Evolutionary conservation across 176 grass and related monocot species (phyloP), one percentile per base, ranked within the genome.

Genomic region (Triticum aestivum): DNA sequence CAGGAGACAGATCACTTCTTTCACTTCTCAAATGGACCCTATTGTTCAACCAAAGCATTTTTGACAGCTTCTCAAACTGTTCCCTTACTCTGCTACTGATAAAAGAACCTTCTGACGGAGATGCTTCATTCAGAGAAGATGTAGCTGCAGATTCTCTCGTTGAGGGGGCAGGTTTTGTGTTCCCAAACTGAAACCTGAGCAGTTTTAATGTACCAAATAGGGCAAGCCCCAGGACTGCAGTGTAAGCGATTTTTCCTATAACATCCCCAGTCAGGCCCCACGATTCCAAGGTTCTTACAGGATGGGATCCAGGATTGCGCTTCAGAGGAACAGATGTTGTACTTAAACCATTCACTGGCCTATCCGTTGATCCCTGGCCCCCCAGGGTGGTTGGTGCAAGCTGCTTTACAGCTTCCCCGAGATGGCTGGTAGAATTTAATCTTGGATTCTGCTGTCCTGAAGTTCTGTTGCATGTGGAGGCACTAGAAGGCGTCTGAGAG

Each of bases 381-480:
- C 86, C 93, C 70, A 98, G 76, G 38, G 82, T 93, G 73, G 79
- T 79, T 8, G 97, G 92, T 75, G 97, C 79, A 77, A 99, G 97
- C 90, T 99, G 97, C 80, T 92, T 99, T 72, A 99, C 93, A 86
- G 92, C 94, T 88, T 94, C 97, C 18, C 94, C 94, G 68, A 96
- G 86, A 89, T 94, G 87, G 56, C 91, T 94, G 67, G 77, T 88
- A 68, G 90, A 92, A 84, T 75, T 89, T 79, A 93, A 75, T 89
- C 87, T 81, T 91, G 86, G 81, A 59, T 80, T 68, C 61, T 92
- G 88, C 54, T 91, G 82, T 11, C 78, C 81, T 69, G 79, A 59
- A 63, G 61, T 86, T 90, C 67, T 86, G 76, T 79, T 87, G 76
- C 69, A 88, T 75, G 72, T 14, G 80, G 83, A 83, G 69, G 78